Conservation (phyloP, 257 asterid genomes). For the Solanum habrochaites region DNA sequence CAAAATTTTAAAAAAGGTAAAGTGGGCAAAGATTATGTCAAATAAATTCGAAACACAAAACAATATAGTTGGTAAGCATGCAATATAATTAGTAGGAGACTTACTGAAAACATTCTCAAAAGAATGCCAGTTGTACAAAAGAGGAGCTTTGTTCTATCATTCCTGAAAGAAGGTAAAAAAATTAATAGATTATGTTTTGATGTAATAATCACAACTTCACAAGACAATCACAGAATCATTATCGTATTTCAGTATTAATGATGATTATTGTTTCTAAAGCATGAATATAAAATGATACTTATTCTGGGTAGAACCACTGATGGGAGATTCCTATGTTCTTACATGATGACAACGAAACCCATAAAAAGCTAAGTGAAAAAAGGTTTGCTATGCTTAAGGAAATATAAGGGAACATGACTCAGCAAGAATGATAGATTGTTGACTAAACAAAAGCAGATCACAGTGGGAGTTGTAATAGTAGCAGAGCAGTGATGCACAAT, state of each 20-base stretch:
- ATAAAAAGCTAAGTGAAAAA: neutral
- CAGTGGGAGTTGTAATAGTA: neutral
- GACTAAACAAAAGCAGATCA: neutral
- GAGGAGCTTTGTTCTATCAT: constrained; percentile 81
- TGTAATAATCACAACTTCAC: neutral
- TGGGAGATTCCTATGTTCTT: neutral
- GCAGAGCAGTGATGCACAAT: neutral
- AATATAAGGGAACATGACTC: neutral
- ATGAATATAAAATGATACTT: neutral
- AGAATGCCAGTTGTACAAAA: constrained; percentile 98
- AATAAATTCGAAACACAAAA: neutral
- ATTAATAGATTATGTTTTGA: neutral
- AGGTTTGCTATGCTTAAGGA: neutral
- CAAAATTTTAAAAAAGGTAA: neutral
- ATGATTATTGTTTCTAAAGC: neutral
- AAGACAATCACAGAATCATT: neutral
- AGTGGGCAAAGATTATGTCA: neutral
- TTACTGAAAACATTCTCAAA: constrained; percentile 87
- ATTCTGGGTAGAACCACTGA: neutral
- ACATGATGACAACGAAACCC: neutral
- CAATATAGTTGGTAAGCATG: neutral
- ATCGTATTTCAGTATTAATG: neutral
- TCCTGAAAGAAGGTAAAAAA: constrained; percentile 38
- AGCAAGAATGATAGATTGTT: neutral
- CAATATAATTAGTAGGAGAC: constrained; percentile 2